phyloP scores from a whole-genome alignment of 2,329 filamentous ascomycete genomes.

The Zalaria obscura region DNA sequence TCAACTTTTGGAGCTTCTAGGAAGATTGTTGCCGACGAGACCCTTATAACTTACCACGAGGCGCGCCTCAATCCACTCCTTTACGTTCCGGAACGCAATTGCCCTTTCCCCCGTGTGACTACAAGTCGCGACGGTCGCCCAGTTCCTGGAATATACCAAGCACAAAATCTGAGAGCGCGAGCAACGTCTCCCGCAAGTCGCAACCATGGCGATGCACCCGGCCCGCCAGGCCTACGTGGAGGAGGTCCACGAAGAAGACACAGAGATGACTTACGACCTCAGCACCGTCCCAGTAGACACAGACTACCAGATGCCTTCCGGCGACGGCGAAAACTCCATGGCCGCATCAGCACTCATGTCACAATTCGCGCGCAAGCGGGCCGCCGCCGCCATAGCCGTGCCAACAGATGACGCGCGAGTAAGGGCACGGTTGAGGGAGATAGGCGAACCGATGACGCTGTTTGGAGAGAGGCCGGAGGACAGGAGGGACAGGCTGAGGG shows the following conservation, averaged over 20 bases:
- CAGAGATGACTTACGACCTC: conserved; percentile 9
- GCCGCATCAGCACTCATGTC: conserved; percentile 73
- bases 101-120: too few species aligned
- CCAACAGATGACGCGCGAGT: conserved; percentile 89
- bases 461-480: conserved; percentile 86
- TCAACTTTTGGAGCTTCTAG: too few species aligned
- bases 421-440: conserved; percentile 62
- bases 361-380: conserved; percentile 83
- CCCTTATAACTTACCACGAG: too few species aligned
- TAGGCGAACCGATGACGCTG: conserved; percentile 86
- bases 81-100: too few species aligned
- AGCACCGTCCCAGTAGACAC: conserved; percentile 42
- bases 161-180: background rate
- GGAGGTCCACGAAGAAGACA: conserved; percentile 37
- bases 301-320: conserved; percentile 67
- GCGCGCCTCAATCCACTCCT: too few species aligned
- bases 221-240: conserved; percentile 89
- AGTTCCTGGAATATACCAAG: background rate
- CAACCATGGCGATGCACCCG: conserved; percentile 53
- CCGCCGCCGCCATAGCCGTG: conserved; percentile 77
- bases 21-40: too few species aligned
- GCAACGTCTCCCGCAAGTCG: background rate
- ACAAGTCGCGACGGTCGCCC: too few species aligned
- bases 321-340: conserved; percentile 55
- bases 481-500: conserved; percentile 71